Evolutionary conservation across 495 filamentous ascomycete species (phyloP).

Genomic region (Astrothelium macrocarpum): DNA sequence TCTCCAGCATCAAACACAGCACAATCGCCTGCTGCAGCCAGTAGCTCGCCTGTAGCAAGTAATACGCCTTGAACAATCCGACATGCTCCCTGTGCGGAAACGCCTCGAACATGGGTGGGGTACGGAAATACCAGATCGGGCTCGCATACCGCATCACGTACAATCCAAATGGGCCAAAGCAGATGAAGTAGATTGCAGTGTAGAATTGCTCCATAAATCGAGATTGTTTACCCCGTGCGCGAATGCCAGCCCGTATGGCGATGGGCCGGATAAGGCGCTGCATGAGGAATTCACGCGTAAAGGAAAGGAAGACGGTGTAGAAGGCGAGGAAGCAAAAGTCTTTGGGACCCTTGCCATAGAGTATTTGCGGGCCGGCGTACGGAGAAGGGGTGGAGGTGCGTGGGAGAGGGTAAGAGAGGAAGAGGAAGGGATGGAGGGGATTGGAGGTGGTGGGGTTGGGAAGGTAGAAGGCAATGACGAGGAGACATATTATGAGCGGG

Average conservation of each 20-base stretch:
- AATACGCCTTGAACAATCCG: constrained; percentile 89
- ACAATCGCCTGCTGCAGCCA: constrained; percentile 96
- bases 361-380: constrained; percentile 77
- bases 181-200: constrained; percentile 85
- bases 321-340: constrained; percentile 84
- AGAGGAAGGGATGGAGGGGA: constrained; percentile 76
- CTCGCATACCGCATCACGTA: constrained; percentile 78
- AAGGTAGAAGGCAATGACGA: constrained; percentile 59
- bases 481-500: constrained; percentile 58
- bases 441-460: constrained; percentile 74
- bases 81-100: constrained; percentile 86
- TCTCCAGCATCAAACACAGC: constrained; percentile 78
- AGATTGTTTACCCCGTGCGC: constrained; percentile 65
- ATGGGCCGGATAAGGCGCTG: constrained; percentile 78
- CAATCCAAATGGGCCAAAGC: constrained; percentile 78
- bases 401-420: constrained; percentile 81
- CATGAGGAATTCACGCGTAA: constrained; percentile 96
- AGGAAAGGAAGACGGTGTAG: constrained; percentile 80
- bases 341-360: constrained; percentile 83
- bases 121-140: constrained; percentile 98
- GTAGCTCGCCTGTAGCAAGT: constrained; percentile 89
- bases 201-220: constrained; percentile 98
- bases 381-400: constrained; percentile 35
- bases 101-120: constrained; percentile 76
- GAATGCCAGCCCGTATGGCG: constrained; percentile 61